phyloP scores from a whole-genome alignment of 495 filamentous ascomycete species.

The Trypethelium eluteriae region DNA sequence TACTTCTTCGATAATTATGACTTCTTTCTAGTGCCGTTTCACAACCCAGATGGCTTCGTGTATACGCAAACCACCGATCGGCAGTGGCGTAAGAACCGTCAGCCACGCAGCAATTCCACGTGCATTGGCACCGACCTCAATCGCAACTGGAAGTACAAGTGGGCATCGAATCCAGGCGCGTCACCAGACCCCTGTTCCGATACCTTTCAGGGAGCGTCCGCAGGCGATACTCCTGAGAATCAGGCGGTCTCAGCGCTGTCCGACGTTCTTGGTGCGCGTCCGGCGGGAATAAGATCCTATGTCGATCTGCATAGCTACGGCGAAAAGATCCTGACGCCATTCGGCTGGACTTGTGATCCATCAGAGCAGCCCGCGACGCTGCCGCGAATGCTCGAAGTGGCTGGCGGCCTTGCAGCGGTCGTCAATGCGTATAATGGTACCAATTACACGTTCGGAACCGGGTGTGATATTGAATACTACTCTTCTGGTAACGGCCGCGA shows the following conservation, averaged over 20 bases:
- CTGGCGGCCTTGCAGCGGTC: conserved; percentile 29
- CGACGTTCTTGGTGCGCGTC: conserved; percentile 31
- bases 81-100: conserved; percentile 60
- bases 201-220: conserved; percentile 45
- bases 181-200: conserved; percentile 48
- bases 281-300: conserved; percentile 49
- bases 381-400: conserved; percentile 28
- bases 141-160: conserved; percentile 55
- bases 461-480: conserved; percentile 51
- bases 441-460: conserved; percentile 41
- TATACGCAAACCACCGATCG: conserved; percentile 53
- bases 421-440: conserved; percentile 44
- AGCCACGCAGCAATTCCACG: conserved; percentile 33
- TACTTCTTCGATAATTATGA: conserved; percentile 51
- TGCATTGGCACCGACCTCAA: conserved; percentile 57
- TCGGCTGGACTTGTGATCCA: conserved; percentile 41
- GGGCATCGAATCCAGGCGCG: conserved; percentile 34
- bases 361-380: conserved; percentile 37
- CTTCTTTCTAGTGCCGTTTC: conserved; percentile 55
- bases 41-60: conserved; percentile 59
- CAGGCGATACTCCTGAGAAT: conserved; percentile 46
- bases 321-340: conserved; percentile 45
- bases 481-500: conserved; percentile 44
- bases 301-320: conserved; percentile 57
- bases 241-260: conserved; percentile 39